Percentiles rank a stretch among this genome's conserved stretches.
phyloP scores from a whole-genome alignment of 2,329 filamentous ascomycete genomes.

The Chaetoscypha palmicola region DNA sequence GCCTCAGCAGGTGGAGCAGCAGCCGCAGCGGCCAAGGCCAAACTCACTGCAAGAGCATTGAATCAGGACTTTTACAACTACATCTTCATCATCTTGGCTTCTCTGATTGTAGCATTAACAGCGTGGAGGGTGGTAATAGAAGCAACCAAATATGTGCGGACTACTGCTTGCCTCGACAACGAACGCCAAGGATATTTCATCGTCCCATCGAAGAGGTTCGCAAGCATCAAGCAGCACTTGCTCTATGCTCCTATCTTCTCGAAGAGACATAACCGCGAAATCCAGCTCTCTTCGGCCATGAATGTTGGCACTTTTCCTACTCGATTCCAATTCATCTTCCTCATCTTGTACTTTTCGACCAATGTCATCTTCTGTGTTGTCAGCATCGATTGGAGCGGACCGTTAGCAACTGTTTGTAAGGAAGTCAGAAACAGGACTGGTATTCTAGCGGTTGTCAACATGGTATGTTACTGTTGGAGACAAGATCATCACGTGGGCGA shows the following conservation, averaged over 20 bases:
- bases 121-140: constrained; percentile 58
- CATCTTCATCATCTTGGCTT: constrained; percentile 56
- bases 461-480: constrained; percentile 40
- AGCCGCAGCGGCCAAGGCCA: background rate
- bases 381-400: constrained; percentile 51
- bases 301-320: constrained; percentile 73
- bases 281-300: constrained; percentile 60
- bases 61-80: constrained; percentile 54
- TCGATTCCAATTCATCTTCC: constrained; percentile 66
- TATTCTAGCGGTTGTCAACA: constrained; percentile 65
- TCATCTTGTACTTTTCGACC: constrained; percentile 59
- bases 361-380: constrained; percentile 73
- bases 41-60: constrained; percentile 20
- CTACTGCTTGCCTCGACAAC: constrained; percentile 68
- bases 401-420: constrained; percentile 38
- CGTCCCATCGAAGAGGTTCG: constrained; percentile 42
- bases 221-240: constrained; percentile 61
- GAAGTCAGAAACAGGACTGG: constrained; percentile 63
- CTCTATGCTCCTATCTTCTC: constrained; percentile 64
- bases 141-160: constrained; percentile 62
- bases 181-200: constrained; percentile 76
- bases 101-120: constrained; percentile 55
- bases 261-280: constrained; percentile 70
- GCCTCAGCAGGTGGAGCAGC: constrained; percentile 14
- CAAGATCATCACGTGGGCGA: constrained; percentile 8